A percentile compares a stretch with the other conserved stretches of the same genome.
Conservation (phyloP, 768 basidiomycete genomes). For the Tulasnella calospora region DNA sequence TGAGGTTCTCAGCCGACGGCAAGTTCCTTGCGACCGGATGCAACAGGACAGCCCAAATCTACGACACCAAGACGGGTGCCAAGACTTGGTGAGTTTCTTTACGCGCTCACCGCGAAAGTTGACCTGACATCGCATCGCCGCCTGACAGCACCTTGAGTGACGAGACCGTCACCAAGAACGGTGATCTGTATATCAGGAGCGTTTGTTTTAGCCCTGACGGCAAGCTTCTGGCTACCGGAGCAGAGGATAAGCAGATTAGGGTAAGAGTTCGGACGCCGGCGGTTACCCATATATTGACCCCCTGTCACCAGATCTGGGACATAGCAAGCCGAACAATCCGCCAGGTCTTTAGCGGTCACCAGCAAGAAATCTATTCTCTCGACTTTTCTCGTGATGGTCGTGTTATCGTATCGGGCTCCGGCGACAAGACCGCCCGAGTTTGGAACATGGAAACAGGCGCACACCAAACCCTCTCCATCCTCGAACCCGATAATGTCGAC, state of each 20-base stretch:
- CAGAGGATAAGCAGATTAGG: slow-evolving; percentile 88
- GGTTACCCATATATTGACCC: background rate
- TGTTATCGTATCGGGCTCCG: slow-evolving; percentile 83
- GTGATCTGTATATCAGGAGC: slow-evolving; percentile 85
- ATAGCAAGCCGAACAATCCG: slow-evolving; percentile 74
- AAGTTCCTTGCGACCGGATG: slow-evolving; percentile 92
- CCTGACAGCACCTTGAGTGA: slow-evolving; percentile 49
- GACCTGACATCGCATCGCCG: background rate
- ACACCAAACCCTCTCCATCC: slow-evolving; percentile 45
- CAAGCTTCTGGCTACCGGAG: slow-evolving; percentile 68
- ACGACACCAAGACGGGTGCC: slow-evolving; percentile 78
- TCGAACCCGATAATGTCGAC: slow-evolving; percentile 54
- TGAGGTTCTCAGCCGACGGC: slow-evolving; percentile 90
- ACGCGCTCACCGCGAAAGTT: slow-evolving; percentile 25
- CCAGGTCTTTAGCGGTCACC: slow-evolving; percentile 80
- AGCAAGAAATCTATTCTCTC: slow-evolving; percentile 90
- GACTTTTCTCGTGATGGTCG: slow-evolving; percentile 85
- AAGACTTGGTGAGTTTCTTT: slow-evolving; percentile 68
- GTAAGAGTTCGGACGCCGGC: slow-evolving; percentile 43
- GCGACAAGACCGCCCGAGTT: slow-evolving; percentile 60
- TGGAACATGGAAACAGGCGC: slow-evolving; percentile 54
- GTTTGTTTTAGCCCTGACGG: slow-evolving; percentile 75
- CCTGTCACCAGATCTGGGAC: slow-evolving; percentile 72
- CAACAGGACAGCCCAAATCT: slow-evolving; percentile 93
- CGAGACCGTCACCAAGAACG: slow-evolving; percentile 63